These are phyloP conservation scores for Chytriomyces hyalinus DNA, from an alignment of 192 early-diverging fungal species.

Conservation along the genomic window DNA sequence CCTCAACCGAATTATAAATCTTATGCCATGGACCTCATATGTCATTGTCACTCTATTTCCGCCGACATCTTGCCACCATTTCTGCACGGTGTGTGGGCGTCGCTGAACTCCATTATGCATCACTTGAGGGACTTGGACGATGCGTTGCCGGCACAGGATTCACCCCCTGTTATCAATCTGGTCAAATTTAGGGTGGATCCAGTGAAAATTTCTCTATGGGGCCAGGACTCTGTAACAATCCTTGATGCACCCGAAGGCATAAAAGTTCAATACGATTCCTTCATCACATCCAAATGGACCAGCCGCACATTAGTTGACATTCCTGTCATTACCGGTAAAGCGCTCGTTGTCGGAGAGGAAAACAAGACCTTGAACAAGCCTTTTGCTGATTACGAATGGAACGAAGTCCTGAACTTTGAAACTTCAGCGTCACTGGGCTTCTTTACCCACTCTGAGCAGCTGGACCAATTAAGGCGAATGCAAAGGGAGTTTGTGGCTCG, in stretches of 20 bases:
- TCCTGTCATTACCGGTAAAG: constrained; percentile 58
- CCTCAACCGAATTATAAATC: constrained; percentile 66
- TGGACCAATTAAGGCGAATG: constrained; percentile 51
- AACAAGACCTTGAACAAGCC: neutral
- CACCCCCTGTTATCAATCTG: constrained; percentile 64
- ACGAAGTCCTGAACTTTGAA: constrained; percentile 68
- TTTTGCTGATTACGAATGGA: constrained; percentile 54
- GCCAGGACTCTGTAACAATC: constrained; percentile 52
- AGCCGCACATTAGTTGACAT: constrained; percentile 61
- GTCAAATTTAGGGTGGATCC: constrained; percentile 61
- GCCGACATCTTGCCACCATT: constrained; percentile 72
- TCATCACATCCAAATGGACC: constrained; percentile 63
- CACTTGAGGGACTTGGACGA: constrained; percentile 74
- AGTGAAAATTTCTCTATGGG: constrained; percentile 67
- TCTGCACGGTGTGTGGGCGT: constrained; percentile 54
- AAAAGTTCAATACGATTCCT: constrained; percentile 67
- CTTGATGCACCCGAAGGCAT: constrained; percentile 63
- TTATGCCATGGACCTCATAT: constrained; percentile 74
- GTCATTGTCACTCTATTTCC: constrained; percentile 63
- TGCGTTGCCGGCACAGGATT: constrained; percentile 50
- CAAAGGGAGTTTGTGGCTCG: constrained; percentile 66
- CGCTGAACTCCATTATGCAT: constrained; percentile 65
- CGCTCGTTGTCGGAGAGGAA: constrained; percentile 54
- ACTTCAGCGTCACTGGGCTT: constrained; percentile 64
- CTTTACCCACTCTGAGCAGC: constrained; percentile 57